Percentiles rank a stretch among this genome's conserved stretches.
Evolutionary conservation across 2,329 filamentous ascomycete genomes (phyloP).

Genomic region (Pyrenophora teres): DNA sequence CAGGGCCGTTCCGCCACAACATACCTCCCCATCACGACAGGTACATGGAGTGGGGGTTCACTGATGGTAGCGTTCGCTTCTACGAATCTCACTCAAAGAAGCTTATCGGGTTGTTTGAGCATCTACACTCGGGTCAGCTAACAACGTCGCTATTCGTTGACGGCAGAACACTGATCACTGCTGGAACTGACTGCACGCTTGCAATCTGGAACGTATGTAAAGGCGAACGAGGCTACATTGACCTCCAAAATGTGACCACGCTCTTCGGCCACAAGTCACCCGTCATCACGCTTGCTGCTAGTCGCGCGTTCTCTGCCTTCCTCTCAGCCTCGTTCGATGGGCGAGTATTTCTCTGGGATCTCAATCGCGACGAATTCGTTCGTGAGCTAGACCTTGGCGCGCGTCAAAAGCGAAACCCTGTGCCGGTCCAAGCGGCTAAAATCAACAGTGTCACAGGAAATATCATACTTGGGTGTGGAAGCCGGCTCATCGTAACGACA

Average conservation of each 20-base stretch:
- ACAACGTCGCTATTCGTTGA: constrained; percentile 84
- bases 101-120: constrained; percentile 86
- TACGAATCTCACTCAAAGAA: constrained; percentile 83
- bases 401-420: constrained; percentile 26
- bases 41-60: constrained; percentile 94
- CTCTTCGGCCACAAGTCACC: constrained; percentile 89
- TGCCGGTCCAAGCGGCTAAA: constrained; percentile 68
- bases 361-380: constrained; percentile 88
- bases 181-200: constrained; percentile 89
- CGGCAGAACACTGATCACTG: constrained; percentile 87
- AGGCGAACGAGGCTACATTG: constrained; percentile 66
- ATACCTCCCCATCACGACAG: constrained; percentile 86
- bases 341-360: constrained; percentile 86
- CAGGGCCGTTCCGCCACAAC: constrained; percentile 82
- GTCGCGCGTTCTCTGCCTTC: constrained; percentile 84
- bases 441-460: constrained; percentile 93
- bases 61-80: constrained; percentile 90
- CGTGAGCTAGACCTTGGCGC: constrained; percentile 64
- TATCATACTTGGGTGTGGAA: constrained; percentile 80
- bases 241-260: constrained; percentile 76
- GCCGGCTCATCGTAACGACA: constrained; percentile 77
- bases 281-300: constrained; percentile 80
- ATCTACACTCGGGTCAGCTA: constrained; percentile 88
- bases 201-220: constrained; percentile 78
- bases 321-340: constrained; percentile 83